These are phyloP conservation scores for Fusarium papillatum DNA, from an alignment of 2,329 filamentous ascomycete genomes.

Conservation along the genomic window DNA sequence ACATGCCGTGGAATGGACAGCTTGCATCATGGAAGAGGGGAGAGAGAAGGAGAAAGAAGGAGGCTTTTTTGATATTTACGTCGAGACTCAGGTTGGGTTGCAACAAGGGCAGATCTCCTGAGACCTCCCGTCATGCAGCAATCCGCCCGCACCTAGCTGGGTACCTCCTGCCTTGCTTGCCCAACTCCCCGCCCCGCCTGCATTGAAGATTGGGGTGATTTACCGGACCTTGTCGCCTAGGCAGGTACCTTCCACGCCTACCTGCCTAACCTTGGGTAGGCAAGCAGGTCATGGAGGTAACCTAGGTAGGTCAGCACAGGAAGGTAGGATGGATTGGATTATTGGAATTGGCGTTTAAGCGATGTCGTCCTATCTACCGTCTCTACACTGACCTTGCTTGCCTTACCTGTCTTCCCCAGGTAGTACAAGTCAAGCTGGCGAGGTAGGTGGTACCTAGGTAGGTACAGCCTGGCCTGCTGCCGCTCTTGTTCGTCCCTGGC, in stretches of 20 bases:
- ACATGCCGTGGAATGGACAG: conserved; percentile 1
- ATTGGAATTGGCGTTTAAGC: conserved; percentile 3
- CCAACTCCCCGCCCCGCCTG: background rate
- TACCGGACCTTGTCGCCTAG: background rate
- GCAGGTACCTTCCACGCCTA: background rate
- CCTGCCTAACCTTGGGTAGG: background rate
- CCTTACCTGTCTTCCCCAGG: background rate
- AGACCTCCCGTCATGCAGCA: background rate
- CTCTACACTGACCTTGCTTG: background rate
- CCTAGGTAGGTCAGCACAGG: background rate
- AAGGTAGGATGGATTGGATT: background rate
- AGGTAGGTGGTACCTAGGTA: too few species aligned
- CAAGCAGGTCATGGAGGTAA: background rate
- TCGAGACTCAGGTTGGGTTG: background rate
- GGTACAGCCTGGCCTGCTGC: background rate
- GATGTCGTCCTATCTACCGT: background rate
- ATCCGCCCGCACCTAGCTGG: background rate
- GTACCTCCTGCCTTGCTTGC: background rate
- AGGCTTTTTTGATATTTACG: background rate
- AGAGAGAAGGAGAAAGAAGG: background rate
- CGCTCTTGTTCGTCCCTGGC: background rate
- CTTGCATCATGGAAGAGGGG: background rate
- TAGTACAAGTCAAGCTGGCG: background rate
- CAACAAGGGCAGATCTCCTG: background rate
- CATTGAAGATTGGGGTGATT: background rate